Conservation (phyloP, 306 rosid species). For the Lathyrus aphaca region DNA sequence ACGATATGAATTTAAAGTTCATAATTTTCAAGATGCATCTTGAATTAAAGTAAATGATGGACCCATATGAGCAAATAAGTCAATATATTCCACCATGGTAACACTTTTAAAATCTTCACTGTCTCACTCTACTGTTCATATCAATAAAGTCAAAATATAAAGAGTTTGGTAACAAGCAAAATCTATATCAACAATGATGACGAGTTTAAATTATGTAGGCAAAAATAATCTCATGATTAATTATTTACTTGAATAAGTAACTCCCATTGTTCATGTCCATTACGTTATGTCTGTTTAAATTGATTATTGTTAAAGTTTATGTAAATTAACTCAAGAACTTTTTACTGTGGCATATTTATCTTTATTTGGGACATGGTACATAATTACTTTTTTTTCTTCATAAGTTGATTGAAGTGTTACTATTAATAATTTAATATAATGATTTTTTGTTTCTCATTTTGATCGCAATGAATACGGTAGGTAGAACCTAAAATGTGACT, state of each 20-base stretch:
- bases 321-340: no score
- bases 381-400: background rate
- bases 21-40: slow-evolving; percentile 35
- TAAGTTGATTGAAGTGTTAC: background rate
- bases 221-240: slow-evolving; percentile 12
- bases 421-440: background rate
- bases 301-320: no score
- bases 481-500: background rate
- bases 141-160: slow-evolving; percentile 33
- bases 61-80: slow-evolving; percentile 43
- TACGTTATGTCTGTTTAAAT: slow-evolving; percentile 4
- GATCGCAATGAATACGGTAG: slow-evolving; percentile 23
- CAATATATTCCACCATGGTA: slow-evolving; percentile 33
- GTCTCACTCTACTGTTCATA: slow-evolving; percentile 14
- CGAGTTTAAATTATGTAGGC: slow-evolving; percentile 4
- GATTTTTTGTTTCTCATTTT: background rate
- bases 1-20: slow-evolving; percentile 9
- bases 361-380: slow-evolving; percentile 1
- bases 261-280: slow-evolving; percentile 6
- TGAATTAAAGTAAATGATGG: slow-evolving; percentile 41
- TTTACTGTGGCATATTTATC: no score
- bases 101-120: background rate
- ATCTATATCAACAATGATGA: background rate
- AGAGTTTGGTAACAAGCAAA: slow-evolving; percentile 8
- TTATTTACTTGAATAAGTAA: background rate